Evolutionary conservation across 2,329 filamentous ascomycete genomes (phyloP), one percentile per base, ranked within the genome.

Genomic region (Corniculantispora saksenae): DNA sequence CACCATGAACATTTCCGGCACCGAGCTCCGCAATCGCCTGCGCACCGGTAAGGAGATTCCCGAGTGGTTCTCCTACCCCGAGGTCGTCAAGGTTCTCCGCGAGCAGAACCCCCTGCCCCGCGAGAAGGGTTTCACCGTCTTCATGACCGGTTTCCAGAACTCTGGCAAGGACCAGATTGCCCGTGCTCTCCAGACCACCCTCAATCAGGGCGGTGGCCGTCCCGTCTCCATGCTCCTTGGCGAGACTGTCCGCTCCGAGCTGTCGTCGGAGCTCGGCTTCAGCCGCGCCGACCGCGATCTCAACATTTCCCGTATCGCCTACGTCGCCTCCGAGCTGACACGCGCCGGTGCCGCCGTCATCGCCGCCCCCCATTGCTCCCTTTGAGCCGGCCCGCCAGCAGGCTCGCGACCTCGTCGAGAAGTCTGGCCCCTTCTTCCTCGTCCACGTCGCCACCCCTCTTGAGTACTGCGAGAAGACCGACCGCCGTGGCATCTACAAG

Each of bases 51-150:
- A 92, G 73, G 93, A 97, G 72, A 99, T 99, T 73, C 95, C 95
- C 72, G 93, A 96, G 81, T 99, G 95, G 95, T 99, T 99, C 87
- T 98, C 95, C 38, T 99, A 99, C 85, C 94, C 95, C 68, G 95
- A 99, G 83, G 95, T 99, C 72, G 95, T 99, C 81, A 90, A 89
- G 80, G 95, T 98, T 58, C 90, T 99, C 68, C 90, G 95, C 74
- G 94, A 99, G 83, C 97, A 94, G 72, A 95, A 98, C 84, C 95
- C 94, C 58, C 89, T 96, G 60, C 91, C 95, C 71, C 89, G 88
- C 73, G 87, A 90, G 75, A 96, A 99, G 84, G 95, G 95, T 69
- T 99, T 99, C 87, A 98, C 95, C 69, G 87, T 99, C 80, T 97
- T 99, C 89, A 86, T 99, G 70, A 98, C 95, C 3, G 95, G 95